These are phyloP conservation scores for Komagataella mondaviorum DNA, from an alignment of 805 yeast species.

Conservation along the genomic window DNA sequence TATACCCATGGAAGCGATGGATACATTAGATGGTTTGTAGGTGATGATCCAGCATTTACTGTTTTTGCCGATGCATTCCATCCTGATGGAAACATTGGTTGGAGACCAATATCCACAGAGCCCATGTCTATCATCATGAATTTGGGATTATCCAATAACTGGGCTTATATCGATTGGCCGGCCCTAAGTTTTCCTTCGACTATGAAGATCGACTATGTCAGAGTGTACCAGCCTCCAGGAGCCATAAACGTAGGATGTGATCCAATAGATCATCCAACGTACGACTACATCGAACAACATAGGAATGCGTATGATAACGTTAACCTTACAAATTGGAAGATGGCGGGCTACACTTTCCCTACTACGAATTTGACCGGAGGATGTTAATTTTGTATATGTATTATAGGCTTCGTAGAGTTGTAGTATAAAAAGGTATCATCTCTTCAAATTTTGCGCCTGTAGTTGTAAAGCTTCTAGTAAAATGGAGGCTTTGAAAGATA, in stretches of 20 bases:
- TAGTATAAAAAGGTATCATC: not conserved
- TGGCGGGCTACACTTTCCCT: conserved; percentile 63
- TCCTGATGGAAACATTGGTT: conserved; percentile 83
- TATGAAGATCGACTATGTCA: conserved; percentile 71
- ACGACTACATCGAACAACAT: conserved; percentile 67
- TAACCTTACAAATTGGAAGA: conserved; percentile 64
- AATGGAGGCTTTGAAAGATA: not conserved
- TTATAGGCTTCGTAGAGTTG: not conserved
- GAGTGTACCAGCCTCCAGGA: conserved; percentile 80
- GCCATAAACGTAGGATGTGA: conserved; percentile 62
- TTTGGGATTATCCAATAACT: conserved; percentile 79
- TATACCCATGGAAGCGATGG: conserved; percentile 64
- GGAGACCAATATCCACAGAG: conserved; percentile 74
- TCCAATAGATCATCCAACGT: conserved; percentile 76
- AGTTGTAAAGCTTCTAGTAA: not conserved
- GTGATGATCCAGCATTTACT: conserved; percentile 65
- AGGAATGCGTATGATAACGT: conserved; percentile 50
- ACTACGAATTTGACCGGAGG: conserved; percentile 43
- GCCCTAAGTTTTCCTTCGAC: conserved; percentile 64
- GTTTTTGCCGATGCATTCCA: conserved; percentile 62
- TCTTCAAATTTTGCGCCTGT: not conserved
- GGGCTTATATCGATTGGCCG: conserved; percentile 94
- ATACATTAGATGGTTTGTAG: conserved; percentile 79
- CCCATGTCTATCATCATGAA: conserved; percentile 88
- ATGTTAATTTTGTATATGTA: conserved; percentile 1